Base-by-base conservation (phyloP, 2,329 filamentous ascomycete genomes). In the Metarhizium humberi region DNA sequence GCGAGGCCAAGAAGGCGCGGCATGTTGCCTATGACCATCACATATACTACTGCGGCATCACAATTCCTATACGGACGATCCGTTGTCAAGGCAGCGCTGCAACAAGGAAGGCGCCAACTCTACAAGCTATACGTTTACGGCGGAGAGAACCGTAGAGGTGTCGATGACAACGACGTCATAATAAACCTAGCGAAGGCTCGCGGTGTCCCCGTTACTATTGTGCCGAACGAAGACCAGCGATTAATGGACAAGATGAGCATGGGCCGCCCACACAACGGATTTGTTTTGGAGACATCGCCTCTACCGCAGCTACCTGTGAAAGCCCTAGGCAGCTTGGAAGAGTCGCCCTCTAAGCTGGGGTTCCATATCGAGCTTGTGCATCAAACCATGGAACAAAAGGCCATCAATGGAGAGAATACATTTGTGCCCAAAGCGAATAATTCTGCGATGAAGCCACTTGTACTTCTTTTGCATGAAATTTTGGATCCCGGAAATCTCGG, bases 401-500 rank as follows among this genome's bases (percentile, higher is more conserved):
- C 69, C 1, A 73, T 96, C 57, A 96, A 96, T 64, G 90, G 90
- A 30, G 78, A 73, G 0, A 72, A 80, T 16, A 68, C 73, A 2
- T 82, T 89, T 58, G 56, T 72, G 29, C 57, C 57, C 18, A 66
- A 69, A 5, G 60, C 63, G 14, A 67, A 61, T 56, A 60, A 63
- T 32, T 57, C 66, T 14, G 64, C 64, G 13, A 76, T 73, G 55
- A 81, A 85, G 52, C 90, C 90, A 0, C 77, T 95, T 34, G 76
- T 95, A 8, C 73, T 95, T 2, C 73, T 92, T 36, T 75, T 94
- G 2, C 86, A 94, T 62, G 81, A 86, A 54, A 85, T 95, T 42
- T 73, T 90, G 10, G 92, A 99, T 65, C 88, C 91, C 0, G 91
- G 90, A 30, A 99, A 99, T 66, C 75, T 97, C 1, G 94, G 94